A percentile compares a stretch with the other conserved stretches of the same genome.
Conservation (phyloP, 768 basidiomycete species). For the Phaffia tasmanica region DNA sequence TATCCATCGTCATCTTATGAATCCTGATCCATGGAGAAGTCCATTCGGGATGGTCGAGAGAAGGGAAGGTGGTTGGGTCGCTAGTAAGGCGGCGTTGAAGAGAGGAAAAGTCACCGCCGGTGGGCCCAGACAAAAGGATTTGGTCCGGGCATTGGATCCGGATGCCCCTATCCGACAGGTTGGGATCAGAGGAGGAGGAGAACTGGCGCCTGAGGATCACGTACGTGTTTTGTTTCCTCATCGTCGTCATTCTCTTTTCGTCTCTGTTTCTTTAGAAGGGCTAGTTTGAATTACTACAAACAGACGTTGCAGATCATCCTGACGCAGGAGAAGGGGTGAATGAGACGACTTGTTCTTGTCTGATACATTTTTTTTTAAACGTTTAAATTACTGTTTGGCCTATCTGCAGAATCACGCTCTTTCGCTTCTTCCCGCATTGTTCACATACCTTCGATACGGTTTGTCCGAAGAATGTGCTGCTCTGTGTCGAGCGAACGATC, state of each 20-base stretch:
- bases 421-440: conserved; percentile 25
- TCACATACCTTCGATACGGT: conserved; percentile 25
- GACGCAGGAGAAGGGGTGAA: too few relatives aligned
- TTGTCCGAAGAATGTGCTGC: conserved; percentile 13
- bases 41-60: conserved; percentile 14
- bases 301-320: too few relatives aligned
- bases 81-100: conserved; percentile 55
- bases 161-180: conserved; percentile 54
- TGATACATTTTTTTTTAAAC: conserved; percentile 13
- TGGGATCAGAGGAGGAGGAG: conserved; percentile 51
- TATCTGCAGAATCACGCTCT: conserved; percentile 32
- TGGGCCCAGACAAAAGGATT: conserved; percentile 40
- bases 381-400: conserved; percentile 1
- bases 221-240: conserved; percentile 38
- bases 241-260: not conserved
- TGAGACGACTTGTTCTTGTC: not conserved
- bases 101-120: conserved; percentile 50
- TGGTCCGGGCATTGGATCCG: conserved; percentile 65
- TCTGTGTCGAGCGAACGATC: conserved; percentile 40
- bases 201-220: conserved; percentile 52
- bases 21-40: not conserved
- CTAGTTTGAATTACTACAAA: too few relatives aligned
- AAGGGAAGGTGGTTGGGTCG: conserved; percentile 39
- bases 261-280: not conserved
- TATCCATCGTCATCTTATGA: not conserved